Conservation (phyloP, 257 asterid species). For the Forsythia viridissima region DNA sequence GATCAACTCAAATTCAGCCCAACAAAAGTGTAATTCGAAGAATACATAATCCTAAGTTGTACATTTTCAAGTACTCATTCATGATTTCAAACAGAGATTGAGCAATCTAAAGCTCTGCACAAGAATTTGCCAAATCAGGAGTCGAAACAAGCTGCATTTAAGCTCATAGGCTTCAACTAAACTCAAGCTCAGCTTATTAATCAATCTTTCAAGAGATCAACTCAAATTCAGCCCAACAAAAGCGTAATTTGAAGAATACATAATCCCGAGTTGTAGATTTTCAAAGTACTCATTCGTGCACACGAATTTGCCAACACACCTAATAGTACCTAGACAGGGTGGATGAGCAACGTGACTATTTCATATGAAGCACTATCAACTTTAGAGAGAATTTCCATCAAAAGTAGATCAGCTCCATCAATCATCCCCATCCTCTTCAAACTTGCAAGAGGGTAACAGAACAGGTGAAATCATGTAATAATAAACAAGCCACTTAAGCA, state of each 20-base stretch:
- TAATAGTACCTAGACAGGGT: background rate
- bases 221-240: background rate
- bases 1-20: background rate
- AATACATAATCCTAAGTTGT: background rate
- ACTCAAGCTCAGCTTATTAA: background rate
- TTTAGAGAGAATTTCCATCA: background rate
- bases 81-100: constrained; percentile 4
- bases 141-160: background rate
- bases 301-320: background rate
- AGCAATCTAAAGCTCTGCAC: background rate
- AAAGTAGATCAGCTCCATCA: background rate
- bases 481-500: background rate
- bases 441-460: constrained; percentile 9
- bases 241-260: background rate
- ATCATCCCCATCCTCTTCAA: background rate
- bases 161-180: background rate
- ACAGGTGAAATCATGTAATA: constrained; percentile 6
- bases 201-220: background rate
- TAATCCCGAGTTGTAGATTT: background rate
- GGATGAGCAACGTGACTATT: background rate
- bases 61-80: background rate
- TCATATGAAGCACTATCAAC: background rate
- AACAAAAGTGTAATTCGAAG: background rate
- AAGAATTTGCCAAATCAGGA: background rate
- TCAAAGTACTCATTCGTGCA: background rate